Base-by-base conservation (phyloP, 1,139 yeast species). In the Lodderomyces oxycetoniae region DNA sequence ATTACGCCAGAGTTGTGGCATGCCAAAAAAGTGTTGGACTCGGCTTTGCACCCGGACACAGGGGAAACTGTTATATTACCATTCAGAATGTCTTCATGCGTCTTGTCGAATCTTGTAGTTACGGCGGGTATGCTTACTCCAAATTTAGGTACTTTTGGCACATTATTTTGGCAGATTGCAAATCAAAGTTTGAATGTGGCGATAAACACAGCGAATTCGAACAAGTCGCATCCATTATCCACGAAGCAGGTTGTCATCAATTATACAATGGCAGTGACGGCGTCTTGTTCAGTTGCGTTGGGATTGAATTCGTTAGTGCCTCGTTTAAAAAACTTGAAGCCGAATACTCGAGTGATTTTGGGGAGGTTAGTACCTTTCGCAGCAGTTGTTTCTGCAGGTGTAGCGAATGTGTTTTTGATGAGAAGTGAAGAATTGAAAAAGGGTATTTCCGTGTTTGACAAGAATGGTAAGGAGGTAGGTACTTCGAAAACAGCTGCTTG, bases 111-210 rank as follows among this genome's bases (percentile, higher is more conserved):
- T 59, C 65, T 91, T 59, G 91, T 91, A 17, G 97, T 91, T 33
- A 91, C 98, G 9, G 89, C 86, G 3, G 98, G 98, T 47, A 91
- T 91, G 98, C 73, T 91, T 50, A 89, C 96, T 1, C 98, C 98
- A 5, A 85, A 85, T 42, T 59, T 91, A 53, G 94, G 95, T 10
- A 80, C 91, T 8, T 78, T 74, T 0, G 98, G 98, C 17, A 89
- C 97, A 0, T 58, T 88, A 20, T 88, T 91, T 60, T 91, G 98
- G 98, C 98, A 91, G 61, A 78, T 91, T 55, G 95, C 96, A 19
- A 91, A 91, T 62, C 99, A 91, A 63, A 84, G 95, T 23, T 71
- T 91, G 46, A 91, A 91, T 51, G 98, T 91, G 36, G 98, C 98
- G 4, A 88, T 91, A 46, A 91, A 91, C 61, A 87, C 93, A 28